A percentile compares a stretch with the other conserved stretches of the same genome.
Evolutionary conservation across 2,329 filamentous ascomycete species (phyloP).

Genomic region (Scedosporium minutisporum): DNA sequence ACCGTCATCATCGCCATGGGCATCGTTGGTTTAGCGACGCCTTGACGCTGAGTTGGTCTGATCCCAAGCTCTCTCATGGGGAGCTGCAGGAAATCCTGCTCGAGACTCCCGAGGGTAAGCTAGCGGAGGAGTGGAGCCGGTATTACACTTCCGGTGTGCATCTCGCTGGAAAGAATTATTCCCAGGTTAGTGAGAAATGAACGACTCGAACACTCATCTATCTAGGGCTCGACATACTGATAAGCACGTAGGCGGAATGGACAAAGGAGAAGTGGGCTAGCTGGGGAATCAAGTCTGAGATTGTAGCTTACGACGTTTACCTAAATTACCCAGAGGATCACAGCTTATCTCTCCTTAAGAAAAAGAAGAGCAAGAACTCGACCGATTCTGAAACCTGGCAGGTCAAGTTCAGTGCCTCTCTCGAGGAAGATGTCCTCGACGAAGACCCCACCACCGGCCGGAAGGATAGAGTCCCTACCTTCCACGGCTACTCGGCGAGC

Average conservation of each 20-base stretch:
- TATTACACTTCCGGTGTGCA: constrained; percentile 73
- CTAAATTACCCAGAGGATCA: constrained; percentile 70
- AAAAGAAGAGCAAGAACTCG: constrained; percentile 19
- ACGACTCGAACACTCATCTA: background rate
- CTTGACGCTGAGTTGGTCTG: constrained; percentile 14
- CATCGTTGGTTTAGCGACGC: constrained; percentile 16
- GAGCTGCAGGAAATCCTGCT: constrained; percentile 48
- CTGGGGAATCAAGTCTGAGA: constrained; percentile 55
- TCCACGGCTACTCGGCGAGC: constrained; percentile 88
- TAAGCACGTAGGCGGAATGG: constrained; percentile 50
- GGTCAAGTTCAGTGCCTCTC: constrained; percentile 65
- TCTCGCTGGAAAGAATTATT: constrained; percentile 67
- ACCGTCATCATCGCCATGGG: constrained; percentile 22
- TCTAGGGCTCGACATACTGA: constrained; percentile 5
- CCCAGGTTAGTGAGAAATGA: constrained; percentile 39
- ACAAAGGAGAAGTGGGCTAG: constrained; percentile 64
- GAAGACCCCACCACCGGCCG: constrained; percentile 73
- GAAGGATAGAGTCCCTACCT: constrained; percentile 68
- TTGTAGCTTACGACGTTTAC: constrained; percentile 66
- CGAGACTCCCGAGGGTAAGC: constrained; percentile 45
- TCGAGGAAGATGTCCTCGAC: constrained; percentile 76
- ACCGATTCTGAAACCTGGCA: constrained; percentile 35
- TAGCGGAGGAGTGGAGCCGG: constrained; percentile 60
- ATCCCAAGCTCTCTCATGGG: constrained; percentile 23
- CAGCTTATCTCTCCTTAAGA: constrained; percentile 52